Evolutionary conservation across 2,329 filamentous ascomycete species (phyloP).

Genomic region (Periconia sp.): DNA sequence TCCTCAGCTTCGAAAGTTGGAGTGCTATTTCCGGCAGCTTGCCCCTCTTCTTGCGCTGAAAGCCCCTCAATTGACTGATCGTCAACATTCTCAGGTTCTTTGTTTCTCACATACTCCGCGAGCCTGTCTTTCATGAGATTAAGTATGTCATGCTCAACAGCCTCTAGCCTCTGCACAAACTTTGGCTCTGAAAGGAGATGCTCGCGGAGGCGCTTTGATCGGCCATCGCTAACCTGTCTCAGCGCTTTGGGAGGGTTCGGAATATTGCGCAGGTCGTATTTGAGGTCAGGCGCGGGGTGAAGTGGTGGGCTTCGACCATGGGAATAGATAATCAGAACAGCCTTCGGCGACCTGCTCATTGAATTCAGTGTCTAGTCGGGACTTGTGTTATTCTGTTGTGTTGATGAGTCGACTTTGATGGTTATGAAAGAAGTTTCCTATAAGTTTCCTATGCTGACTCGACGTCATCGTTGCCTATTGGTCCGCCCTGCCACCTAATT

Average conservation of each 20-base stretch:
- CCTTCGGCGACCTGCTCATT: no score
- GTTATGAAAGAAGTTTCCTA: no score
- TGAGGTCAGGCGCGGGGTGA: constrained; percentile 20
- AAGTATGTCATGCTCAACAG: constrained; percentile 15
- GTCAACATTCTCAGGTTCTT: not conserved
- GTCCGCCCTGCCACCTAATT: no score
- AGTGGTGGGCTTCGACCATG: constrained; percentile 20
- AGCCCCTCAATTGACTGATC: not conserved
- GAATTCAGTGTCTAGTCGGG: no score
- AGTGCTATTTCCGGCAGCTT: not conserved
- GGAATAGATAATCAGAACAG: constrained; percentile 19
- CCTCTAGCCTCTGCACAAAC: constrained; percentile 12
- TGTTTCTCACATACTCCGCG: not conserved
- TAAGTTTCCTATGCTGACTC: no score
- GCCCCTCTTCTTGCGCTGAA: constrained; percentile 1
- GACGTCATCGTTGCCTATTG: no score
- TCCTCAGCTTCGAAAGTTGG: constrained; percentile 1
- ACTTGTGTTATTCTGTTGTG: no score
- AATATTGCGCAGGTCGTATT: constrained; percentile 22
- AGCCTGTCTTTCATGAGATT: constrained; percentile 10
- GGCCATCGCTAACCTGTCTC: constrained; percentile 17
- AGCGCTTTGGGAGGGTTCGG: constrained; percentile 22
- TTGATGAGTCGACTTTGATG: no score
- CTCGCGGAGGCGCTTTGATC: constrained; percentile 22
- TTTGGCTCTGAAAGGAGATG: constrained; percentile 18